Evolutionary conservation across 2,329 filamentous ascomycete species (phyloP).

Genomic region (Talaromyces rugulosus): DNA sequence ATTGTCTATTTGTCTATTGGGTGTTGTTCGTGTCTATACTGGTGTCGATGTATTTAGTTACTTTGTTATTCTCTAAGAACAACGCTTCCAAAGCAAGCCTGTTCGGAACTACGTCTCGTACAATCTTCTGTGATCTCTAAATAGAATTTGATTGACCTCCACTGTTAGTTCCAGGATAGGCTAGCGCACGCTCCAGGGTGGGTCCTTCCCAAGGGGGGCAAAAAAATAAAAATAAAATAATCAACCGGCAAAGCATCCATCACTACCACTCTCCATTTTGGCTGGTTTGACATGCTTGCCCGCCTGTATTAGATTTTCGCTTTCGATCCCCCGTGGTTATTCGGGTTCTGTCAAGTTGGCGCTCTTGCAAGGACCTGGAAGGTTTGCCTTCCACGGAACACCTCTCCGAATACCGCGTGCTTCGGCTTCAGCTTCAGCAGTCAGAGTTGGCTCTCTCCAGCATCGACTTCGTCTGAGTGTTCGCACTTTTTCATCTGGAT

Average conservation of each 20-base stretch:
- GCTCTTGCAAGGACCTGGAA: conserved; percentile 27
- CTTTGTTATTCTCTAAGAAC: not conserved
- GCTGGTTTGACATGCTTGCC: not conserved
- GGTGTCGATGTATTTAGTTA: not conserved
- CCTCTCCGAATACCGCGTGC: conserved; percentile 3
- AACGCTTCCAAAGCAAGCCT: not conserved
- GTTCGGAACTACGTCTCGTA: not conserved
- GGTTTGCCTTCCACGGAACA: conserved; percentile 23
- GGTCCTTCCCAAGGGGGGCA: not conserved
- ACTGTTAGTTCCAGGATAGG: not conserved
- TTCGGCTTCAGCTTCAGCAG: not conserved
- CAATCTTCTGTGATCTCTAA: not conserved
- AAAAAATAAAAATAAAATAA: not conserved
- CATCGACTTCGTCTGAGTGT: not conserved
- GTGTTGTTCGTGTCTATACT: not conserved
- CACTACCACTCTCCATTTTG: not conserved
- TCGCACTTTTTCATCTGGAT: not conserved
- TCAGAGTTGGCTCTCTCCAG: not conserved
- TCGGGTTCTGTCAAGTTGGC: conserved; percentile 31
- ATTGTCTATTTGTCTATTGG: not conserved
- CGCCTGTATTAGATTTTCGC: not conserved
- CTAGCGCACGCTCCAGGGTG: not conserved
- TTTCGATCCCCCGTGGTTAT: not conserved
- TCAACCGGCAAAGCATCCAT: not conserved
- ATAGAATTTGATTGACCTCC: not conserved